Evolutionary conservation across 345 rosid species (phyloP).

Genomic region (Rhodamnia rubescens): DNA sequence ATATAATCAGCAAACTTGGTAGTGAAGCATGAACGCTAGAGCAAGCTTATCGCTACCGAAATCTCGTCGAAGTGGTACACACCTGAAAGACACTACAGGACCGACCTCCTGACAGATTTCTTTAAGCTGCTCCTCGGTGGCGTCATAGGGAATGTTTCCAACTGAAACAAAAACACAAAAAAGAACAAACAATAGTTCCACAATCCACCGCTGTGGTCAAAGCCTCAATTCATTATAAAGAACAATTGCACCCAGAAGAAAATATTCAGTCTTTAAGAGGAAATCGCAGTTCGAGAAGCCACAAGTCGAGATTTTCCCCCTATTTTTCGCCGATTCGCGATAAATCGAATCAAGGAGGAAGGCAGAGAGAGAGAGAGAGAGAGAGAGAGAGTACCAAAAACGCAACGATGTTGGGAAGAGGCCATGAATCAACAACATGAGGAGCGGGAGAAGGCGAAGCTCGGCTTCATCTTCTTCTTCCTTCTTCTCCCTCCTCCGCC

Average conservation of each 20-base stretch:
- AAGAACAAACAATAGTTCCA: not conserved
- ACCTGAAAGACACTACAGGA: conserved; percentile 99
- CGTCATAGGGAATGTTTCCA: conserved; percentile 98
- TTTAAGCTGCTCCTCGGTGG: conserved; percentile 93
- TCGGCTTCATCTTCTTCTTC: conserved; percentile 55
- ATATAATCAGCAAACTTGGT: not conserved
- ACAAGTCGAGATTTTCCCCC: not conserved
- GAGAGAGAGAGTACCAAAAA: conserved; percentile 47
- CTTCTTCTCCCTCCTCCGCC: not conserved
- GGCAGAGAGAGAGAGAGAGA: not conserved
- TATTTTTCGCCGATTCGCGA: not conserved
- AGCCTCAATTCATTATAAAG: not conserved
- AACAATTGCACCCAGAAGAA: not conserved
- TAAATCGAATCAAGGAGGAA: not conserved
- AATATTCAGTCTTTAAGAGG: not conserved
- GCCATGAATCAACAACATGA: conserved; percentile 56
- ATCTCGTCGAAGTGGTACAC: not conserved
- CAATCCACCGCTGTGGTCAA: not conserved
- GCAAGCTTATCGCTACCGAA: not conserved
- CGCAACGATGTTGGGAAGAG: conserved; percentile 93
- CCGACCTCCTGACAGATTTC: conserved; percentile 97
- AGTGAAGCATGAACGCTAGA: not conserved
- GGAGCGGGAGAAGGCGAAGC: conserved; percentile 56
- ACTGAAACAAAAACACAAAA: conserved; percentile 24
- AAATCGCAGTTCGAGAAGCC: not conserved